These are phyloP conservation scores for Fusarium armeniacum DNA, from an alignment of 2,329 filamentous ascomycete genomes.

Conservation along the genomic window DNA sequence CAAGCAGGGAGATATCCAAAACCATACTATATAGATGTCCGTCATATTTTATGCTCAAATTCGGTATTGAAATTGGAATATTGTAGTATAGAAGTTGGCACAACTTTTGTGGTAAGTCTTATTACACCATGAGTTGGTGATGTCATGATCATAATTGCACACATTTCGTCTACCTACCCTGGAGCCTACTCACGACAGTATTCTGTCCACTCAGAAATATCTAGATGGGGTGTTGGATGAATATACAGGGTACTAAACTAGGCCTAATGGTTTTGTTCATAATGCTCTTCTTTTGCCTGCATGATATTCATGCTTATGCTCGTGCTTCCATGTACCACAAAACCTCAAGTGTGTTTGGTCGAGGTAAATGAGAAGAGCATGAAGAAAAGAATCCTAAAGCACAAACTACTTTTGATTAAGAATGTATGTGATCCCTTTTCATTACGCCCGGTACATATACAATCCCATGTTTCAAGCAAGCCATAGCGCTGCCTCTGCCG, in stretches of 20 bases:
- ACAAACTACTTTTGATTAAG: slow-evolving; percentile 36
- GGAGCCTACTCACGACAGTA: slow-evolving; percentile 3
- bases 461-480: slow-evolving; percentile 37
- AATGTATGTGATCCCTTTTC: slow-evolving; percentile 37
- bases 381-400: neutral
- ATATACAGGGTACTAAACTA: neutral
- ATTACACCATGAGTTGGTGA: slow-evolving; percentile 32
- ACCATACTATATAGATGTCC: slow-evolving; percentile 54
- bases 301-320: neutral
- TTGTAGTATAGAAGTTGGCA: neutral
- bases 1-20: fast-evolving
- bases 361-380: neutral
- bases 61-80: neutral
- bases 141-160: slow-evolving; percentile 36
- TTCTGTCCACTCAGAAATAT: neutral
- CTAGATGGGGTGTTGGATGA: neutral
- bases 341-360: neutral
- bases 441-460: slow-evolving; percentile 42
- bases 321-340: neutral
- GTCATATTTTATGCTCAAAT: slow-evolving; percentile 29
- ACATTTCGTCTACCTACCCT: slow-evolving; percentile 35
- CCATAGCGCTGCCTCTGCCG: slow-evolving; percentile 23
- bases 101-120: neutral
- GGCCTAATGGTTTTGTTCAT: neutral
- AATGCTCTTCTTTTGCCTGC: neutral